Evolutionary conservation across 176 grass and related monocot genomes (phyloP).

Genomic region (Raddia distichophylla): DNA sequence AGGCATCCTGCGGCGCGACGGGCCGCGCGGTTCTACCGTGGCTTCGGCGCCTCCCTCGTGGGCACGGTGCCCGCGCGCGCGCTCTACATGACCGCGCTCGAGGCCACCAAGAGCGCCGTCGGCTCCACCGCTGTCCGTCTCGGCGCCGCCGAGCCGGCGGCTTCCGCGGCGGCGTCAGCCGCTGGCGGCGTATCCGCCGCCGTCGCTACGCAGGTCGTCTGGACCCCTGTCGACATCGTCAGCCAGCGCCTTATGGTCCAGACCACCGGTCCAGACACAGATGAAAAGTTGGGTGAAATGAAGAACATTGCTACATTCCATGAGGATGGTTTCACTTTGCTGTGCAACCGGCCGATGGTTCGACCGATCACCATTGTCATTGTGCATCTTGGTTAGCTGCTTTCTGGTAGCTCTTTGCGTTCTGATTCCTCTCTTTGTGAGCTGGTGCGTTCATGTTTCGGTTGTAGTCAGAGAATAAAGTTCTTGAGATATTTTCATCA

Average conservation of each 20-base stretch:
- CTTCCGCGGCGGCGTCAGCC: slow-evolving; percentile 52
- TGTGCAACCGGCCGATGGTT: background rate
- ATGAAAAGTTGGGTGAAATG: slow-evolving; percentile 27
- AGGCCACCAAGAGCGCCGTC: slow-evolving; percentile 66
- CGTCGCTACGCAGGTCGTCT: slow-evolving; percentile 60
- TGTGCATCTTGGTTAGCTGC: background rate
- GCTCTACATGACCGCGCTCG: slow-evolving; percentile 67
- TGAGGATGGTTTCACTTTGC: background rate
- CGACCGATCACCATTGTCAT: background rate
- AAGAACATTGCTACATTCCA: background rate
- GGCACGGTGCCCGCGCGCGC: slow-evolving; percentile 66
- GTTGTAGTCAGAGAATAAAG: background rate
- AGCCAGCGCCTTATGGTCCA: slow-evolving; percentile 73
- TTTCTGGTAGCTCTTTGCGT: background rate
- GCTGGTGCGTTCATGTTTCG: background rate
- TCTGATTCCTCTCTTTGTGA: background rate
- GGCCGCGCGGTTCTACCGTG: slow-evolving; percentile 61
- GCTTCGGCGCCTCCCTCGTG: slow-evolving; percentile 58
- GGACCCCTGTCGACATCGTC: slow-evolving; percentile 69
- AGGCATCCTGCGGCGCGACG: slow-evolving; percentile 55
- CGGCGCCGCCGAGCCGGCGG: slow-evolving; percentile 53
- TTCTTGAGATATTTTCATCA: background rate
- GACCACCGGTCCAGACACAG: background rate
- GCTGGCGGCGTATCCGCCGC: slow-evolving; percentile 54
- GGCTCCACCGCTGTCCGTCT: slow-evolving; percentile 55